Conservation (phyloP, 2,329 filamentous ascomycete species). For the Talaromyces atroroseus region DNA sequence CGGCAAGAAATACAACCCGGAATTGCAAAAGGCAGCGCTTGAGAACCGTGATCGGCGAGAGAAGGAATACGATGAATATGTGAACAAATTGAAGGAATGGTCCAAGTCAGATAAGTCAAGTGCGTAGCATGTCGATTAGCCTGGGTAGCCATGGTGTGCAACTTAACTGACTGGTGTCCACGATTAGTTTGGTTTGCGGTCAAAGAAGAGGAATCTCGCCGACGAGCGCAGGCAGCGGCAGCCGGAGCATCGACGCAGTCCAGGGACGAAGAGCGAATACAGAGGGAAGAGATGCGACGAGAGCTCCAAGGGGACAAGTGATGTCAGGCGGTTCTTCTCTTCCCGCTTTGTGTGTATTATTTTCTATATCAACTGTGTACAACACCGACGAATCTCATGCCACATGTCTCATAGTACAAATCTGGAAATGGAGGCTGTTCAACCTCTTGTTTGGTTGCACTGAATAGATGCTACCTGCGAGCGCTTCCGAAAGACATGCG, state of each 20-base stretch:
- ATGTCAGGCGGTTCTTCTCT: not conserved
- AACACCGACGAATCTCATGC: not conserved
- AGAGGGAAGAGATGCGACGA: conserved; percentile 37
- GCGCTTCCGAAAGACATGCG: not conserved
- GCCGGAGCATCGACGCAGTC: conserved; percentile 19
- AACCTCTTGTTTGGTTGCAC: no score
- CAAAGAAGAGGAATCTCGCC: conserved; percentile 31
- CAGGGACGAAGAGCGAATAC: conserved; percentile 29
- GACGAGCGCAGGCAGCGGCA: conserved; percentile 22
- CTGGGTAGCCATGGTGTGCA: no score
- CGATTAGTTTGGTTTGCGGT: conserved; percentile 36
- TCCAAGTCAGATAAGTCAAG: conserved; percentile 88
- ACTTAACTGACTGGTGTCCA: not conserved
- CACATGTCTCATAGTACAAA: not conserved
- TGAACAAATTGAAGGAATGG: conserved; percentile 76
- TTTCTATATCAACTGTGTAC: not conserved
- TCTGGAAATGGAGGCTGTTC: no score
- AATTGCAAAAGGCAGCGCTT: conserved; percentile 83
- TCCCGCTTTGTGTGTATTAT: not conserved
- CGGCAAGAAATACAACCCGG: conserved; percentile 74
- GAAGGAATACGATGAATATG: conserved; percentile 86
- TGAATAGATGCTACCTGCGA: not conserved
- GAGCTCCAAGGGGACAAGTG: conserved; percentile 33
- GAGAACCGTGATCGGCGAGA: conserved; percentile 69
- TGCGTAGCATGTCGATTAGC: conserved; percentile 36